Evolutionary conservation across 164 flowering plant genomes (phyloP).

Genomic region (Protea cynaroides): DNA sequence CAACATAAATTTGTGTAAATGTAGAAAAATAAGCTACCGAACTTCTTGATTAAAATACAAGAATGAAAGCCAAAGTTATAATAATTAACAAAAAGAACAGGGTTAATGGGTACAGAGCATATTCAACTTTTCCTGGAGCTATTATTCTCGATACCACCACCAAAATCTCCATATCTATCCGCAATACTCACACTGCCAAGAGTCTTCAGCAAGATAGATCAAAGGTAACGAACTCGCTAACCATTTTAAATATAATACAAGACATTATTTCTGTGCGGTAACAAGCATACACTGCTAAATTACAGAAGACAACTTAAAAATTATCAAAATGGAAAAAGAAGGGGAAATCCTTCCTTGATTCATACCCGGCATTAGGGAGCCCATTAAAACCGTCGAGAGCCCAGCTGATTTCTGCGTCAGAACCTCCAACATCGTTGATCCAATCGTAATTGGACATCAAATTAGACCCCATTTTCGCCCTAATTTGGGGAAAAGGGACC

Average conservation of each 20-base stretch:
- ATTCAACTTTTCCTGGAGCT: slow-evolving; percentile 12
- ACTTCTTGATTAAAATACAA: too few species aligned
- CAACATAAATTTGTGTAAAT: too few species aligned
- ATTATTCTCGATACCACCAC: not conserved
- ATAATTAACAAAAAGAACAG: not conserved
- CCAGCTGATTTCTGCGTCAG: slow-evolving; percentile 14
- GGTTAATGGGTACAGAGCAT: not conserved
- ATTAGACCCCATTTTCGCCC: slow-evolving; percentile 13
- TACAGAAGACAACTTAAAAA: not conserved
- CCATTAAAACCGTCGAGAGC: slow-evolving; percentile 14
- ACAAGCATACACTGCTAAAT: not conserved
- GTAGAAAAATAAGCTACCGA: too few species aligned
- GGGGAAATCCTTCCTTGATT: not conserved
- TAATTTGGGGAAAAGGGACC: too few species aligned
- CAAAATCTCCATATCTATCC: slow-evolving; percentile 8
- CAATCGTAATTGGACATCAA: slow-evolving; percentile 17
- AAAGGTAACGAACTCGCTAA: not conserved
- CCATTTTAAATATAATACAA: not conserved
- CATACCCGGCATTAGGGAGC: slow-evolving; percentile 9
- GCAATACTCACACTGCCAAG: slow-evolving; percentile 11
- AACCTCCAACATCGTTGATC: slow-evolving; percentile 8
- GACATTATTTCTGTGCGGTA: not conserved
- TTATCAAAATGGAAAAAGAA: too few species aligned
- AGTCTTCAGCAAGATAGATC: not conserved
- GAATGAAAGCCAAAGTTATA: not conserved